phyloP scores from a whole-genome alignment of 495 filamentous ascomycete species.

The Ascobolus immersus region DNA sequence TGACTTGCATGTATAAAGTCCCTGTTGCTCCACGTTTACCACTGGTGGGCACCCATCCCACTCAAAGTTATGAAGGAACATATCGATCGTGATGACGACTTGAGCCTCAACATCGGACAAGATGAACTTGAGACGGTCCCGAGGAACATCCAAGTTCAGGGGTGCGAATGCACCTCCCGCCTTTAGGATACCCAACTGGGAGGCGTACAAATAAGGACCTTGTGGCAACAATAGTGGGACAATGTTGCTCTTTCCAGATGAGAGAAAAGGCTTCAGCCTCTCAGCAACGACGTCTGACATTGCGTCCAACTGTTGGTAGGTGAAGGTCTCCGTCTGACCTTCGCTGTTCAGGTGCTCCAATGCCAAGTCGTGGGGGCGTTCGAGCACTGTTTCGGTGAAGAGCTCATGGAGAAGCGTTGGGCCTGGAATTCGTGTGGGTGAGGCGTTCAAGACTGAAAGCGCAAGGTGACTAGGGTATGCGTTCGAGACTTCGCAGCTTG shows the following conservation, averaged over 20 bases:
- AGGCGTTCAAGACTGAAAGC: constrained; percentile 37
- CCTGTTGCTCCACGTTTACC: constrained; percentile 17
- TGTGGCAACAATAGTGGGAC: constrained; percentile 51
- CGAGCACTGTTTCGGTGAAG: constrained; percentile 3
- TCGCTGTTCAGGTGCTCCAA: constrained; percentile 33
- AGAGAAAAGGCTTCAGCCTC: constrained; percentile 19
- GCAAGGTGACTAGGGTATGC: constrained; percentile 5
- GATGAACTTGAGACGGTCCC: constrained; percentile 49
- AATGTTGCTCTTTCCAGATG: constrained; percentile 15
- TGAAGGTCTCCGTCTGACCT: constrained; percentile 20
- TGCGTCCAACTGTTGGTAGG: constrained; percentile 34
- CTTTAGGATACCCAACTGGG: constrained; percentile 46
- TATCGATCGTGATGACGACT: constrained; percentile 25
- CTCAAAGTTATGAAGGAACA: constrained; percentile 14
- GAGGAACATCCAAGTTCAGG: constrained; percentile 41
- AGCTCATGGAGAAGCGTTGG: constrained; percentile 43
- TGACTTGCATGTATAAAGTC: neutral
- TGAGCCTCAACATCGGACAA: constrained; percentile 35
- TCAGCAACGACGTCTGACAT: constrained; percentile 28
- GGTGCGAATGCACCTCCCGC: constrained; percentile 62
- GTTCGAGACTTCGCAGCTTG: constrained; percentile 4
- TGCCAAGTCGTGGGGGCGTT: constrained; percentile 16
- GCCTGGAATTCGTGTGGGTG: constrained; percentile 28
- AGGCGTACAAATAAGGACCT: constrained; percentile 41
- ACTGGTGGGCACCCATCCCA: constrained; percentile 17